Percentiles rank a stretch among this genome's conserved stretches.
phyloP scores from a whole-genome alignment of 1,284 basidiomycete genomes.

The Golubevia pallescens region DNA sequence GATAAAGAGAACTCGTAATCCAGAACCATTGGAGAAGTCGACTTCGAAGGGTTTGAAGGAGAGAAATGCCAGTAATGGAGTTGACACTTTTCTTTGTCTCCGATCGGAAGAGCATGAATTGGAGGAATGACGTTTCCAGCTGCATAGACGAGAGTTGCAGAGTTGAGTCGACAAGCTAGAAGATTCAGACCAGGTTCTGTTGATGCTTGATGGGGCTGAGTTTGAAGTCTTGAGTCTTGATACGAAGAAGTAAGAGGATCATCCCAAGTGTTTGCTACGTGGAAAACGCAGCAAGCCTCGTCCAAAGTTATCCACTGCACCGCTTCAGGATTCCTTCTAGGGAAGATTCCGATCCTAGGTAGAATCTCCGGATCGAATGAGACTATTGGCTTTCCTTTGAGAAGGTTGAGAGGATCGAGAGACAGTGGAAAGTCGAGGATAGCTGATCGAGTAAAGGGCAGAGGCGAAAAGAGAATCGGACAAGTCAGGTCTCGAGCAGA shows the following conservation, averaged over 20 bases:
- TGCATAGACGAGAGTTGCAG: constrained; percentile 67
- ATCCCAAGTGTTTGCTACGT: constrained; percentile 68
- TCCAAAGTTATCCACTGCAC: constrained; percentile 65
- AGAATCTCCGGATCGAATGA: constrained; percentile 65
- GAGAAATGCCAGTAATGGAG: constrained; percentile 67
- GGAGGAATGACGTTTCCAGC: constrained; percentile 66
- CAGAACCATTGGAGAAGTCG: neutral
- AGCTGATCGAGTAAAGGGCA: constrained; percentile 62
- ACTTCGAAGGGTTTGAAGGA: constrained; percentile 5
- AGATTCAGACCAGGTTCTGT: constrained; percentile 52
- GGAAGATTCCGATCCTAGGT: constrained; percentile 67
- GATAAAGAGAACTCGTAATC: constrained; percentile 65
- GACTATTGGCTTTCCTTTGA: constrained; percentile 66
- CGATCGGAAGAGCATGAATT: constrained; percentile 47
- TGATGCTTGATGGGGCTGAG: constrained; percentile 11
- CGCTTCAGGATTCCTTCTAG: constrained; percentile 60
- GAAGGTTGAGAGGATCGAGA: constrained; percentile 67
- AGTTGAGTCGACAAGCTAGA: constrained; percentile 67
- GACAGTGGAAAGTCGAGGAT: constrained; percentile 68
- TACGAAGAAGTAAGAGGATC: constrained; percentile 20
- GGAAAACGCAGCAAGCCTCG: constrained; percentile 67
- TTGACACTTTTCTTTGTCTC: constrained; percentile 66
- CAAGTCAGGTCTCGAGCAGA: neutral
- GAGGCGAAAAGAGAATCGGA: neutral
- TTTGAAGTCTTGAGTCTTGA: constrained; percentile 1